These are phyloP conservation scores for Odontarrhena argentea DNA, from an alignment of 345 rosid genomes.

Conservation along the genomic window DNA sequence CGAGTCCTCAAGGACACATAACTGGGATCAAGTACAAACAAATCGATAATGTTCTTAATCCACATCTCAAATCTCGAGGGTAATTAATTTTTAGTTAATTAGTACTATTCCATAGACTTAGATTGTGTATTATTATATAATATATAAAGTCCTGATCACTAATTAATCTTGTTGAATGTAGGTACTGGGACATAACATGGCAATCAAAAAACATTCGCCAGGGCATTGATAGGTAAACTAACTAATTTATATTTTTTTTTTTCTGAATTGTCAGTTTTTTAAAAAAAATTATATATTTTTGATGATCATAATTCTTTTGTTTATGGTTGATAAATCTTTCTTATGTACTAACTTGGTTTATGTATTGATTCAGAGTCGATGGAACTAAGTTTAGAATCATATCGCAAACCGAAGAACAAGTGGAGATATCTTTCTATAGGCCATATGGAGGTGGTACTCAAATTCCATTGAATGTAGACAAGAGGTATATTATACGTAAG, in stretches of 20 bases:
- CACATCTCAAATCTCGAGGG: slow-evolving; percentile 36
- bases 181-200: slow-evolving; percentile 44
- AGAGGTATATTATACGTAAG: slow-evolving; percentile 67
- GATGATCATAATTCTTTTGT: no score
- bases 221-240: slow-evolving; percentile 34
- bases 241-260: neutral
- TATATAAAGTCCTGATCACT: neutral
- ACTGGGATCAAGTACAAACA: slow-evolving; percentile 61
- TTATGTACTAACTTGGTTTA: neutral
- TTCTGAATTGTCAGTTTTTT: slow-evolving; percentile 24
- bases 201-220: slow-evolving; percentile 23
- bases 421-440: slow-evolving; percentile 64
- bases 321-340: neutral
- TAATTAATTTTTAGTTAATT: slow-evolving; percentile 11
- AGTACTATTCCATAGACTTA: slow-evolving; percentile 11
- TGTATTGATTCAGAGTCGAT: slow-evolving; percentile 42
- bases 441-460: slow-evolving; percentile 47
- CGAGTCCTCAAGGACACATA: slow-evolving; percentile 63
- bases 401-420: slow-evolving; percentile 56
- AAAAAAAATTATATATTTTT: no score
- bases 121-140: neutral
- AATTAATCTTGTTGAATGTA: slow-evolving; percentile 15
- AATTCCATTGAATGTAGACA: slow-evolving; percentile 63
- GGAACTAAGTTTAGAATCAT: slow-evolving; percentile 52
- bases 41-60: slow-evolving; percentile 64